A percentile compares a stretch with the other conserved stretches of the same genome.
phyloP scores from a whole-genome alignment of 345 rosid genomes.

The Salix viminalis region DNA sequence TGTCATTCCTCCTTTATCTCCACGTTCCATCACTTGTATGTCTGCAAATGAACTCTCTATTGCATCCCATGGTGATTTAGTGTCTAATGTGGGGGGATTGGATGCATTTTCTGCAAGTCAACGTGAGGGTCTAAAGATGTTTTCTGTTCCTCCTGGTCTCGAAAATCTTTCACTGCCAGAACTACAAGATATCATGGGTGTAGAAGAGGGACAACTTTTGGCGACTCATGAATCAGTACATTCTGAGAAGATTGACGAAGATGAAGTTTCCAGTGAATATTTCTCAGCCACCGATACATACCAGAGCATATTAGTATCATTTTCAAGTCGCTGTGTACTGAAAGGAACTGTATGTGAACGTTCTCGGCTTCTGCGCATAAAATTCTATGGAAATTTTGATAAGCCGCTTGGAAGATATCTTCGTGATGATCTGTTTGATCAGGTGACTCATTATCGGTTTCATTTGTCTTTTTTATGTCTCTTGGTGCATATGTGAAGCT shows the following conservation, averaged over 20 bases:
- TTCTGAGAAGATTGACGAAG: constrained; percentile 43
- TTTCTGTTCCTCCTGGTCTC: constrained; percentile 15
- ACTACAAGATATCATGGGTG: constrained; percentile 30
- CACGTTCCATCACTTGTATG: constrained; percentile 21
- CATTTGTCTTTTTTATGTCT: not conserved
- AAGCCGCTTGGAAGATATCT: constrained; percentile 93
- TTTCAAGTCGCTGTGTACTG: constrained; percentile 75
- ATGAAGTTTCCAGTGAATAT: constrained; percentile 60
- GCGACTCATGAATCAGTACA: constrained; percentile 37
- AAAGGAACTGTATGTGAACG: constrained; percentile 93
- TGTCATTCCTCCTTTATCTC: constrained; percentile 28
- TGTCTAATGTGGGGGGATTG: constrained; percentile 24
- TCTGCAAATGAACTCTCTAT: constrained; percentile 32
- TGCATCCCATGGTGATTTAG: constrained; percentile 30
- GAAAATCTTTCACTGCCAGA: constrained; percentile 29
- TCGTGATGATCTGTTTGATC: constrained; percentile 74
- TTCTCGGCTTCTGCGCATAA: constrained; percentile 80
- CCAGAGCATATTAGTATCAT: constrained; percentile 89
- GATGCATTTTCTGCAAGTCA: constrained; percentile 26
- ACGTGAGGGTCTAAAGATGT: constrained; percentile 26
- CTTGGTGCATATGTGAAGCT: not conserved
- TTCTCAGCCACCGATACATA: constrained; percentile 73
- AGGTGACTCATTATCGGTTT: constrained; percentile 40
- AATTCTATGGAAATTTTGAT: constrained; percentile 92
- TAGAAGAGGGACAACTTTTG: constrained; percentile 34